Evolutionary conservation across 2,329 filamentous ascomycete genomes (phyloP).

Genomic region (Aplosporella prunicola): DNA sequence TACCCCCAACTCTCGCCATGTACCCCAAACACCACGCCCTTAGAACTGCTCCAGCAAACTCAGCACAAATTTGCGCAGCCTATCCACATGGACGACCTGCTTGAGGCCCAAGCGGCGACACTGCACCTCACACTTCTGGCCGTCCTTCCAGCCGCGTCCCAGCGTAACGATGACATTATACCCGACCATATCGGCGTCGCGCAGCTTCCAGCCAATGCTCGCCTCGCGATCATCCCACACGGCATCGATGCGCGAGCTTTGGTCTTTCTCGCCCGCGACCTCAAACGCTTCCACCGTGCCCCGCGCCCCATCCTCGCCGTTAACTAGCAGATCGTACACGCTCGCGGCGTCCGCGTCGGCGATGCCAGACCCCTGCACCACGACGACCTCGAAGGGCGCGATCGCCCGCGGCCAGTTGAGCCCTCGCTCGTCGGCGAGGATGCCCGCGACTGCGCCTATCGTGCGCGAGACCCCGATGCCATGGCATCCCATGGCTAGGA

Average conservation of each 20-base stretch:
- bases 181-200: constrained; percentile 80
- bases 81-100: constrained; percentile 46
- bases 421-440: constrained; percentile 56
- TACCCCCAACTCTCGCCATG: too few species aligned
- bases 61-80: constrained; percentile 40
- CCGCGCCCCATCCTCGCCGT: too few species aligned
- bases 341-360: constrained; percentile 41
- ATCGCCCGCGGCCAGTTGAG: constrained; percentile 83
- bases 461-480: constrained; percentile 90
- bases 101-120: constrained; percentile 59
- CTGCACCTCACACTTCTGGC: constrained; percentile 59
- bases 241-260: constrained; percentile 18
- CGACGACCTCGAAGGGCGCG: constrained; percentile 69
- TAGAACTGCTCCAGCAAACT: constrained; percentile 45
- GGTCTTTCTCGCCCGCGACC: too few species aligned
- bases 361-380: constrained; percentile 47
- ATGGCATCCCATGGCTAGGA: constrained; percentile 91
- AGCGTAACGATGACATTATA: constrained; percentile 78
- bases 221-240: constrained; percentile 35
- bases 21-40: too few species aligned
- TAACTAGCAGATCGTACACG: constrained; percentile 54
- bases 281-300: too few species aligned
- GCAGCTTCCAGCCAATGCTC: constrained; percentile 74
- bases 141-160: constrained; percentile 39
- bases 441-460: constrained; percentile 74